Conservation (phyloP, 2,329 filamentous ascomycete genomes). For the Orbilia brochopaga region DNA sequence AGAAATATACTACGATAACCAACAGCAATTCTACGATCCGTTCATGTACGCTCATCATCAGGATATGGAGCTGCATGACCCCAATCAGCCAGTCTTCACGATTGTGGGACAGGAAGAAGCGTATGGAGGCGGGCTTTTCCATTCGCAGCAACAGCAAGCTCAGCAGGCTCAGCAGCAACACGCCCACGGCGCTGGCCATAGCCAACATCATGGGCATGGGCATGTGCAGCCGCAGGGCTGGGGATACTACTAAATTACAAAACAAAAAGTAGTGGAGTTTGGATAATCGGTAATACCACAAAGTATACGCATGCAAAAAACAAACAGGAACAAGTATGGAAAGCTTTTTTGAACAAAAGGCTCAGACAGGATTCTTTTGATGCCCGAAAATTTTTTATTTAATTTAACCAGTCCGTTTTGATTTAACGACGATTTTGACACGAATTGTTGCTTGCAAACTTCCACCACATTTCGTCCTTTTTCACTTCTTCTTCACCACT, state of each 20-base stretch:
- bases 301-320: too few relatives aligned
- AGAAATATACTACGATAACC: slow-evolving; percentile 30
- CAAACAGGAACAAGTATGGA: slow-evolving; percentile 2
- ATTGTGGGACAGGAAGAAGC: slow-evolving; percentile 30
- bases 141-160: slow-evolving; percentile 16
- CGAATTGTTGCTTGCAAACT: slow-evolving; percentile 13
- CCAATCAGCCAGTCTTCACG: slow-evolving; percentile 37
- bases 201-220: not conserved
- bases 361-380: slow-evolving; percentile 4
- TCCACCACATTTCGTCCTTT: slow-evolving; percentile 1
- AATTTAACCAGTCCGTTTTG: too few relatives aligned
- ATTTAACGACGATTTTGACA: slow-evolving; percentile 18
- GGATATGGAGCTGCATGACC: slow-evolving; percentile 49
- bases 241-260: slow-evolving; percentile 27
- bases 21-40: slow-evolving; percentile 42
- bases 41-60: slow-evolving; percentile 49
- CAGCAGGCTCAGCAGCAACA: slow-evolving; percentile 14
- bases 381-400: slow-evolving; percentile 8
- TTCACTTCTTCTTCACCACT: slow-evolving; percentile 1
- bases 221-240: slow-evolving; percentile 34
- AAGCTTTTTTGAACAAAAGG: not conserved
- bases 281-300: slow-evolving; percentile 11
- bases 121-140: slow-evolving; percentile 41
- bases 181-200: slow-evolving; percentile 10
- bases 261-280: too few relatives aligned